Conservation (phyloP, 805 yeast genomes). For the Wickerhamomyces strasburgensis region DNA sequence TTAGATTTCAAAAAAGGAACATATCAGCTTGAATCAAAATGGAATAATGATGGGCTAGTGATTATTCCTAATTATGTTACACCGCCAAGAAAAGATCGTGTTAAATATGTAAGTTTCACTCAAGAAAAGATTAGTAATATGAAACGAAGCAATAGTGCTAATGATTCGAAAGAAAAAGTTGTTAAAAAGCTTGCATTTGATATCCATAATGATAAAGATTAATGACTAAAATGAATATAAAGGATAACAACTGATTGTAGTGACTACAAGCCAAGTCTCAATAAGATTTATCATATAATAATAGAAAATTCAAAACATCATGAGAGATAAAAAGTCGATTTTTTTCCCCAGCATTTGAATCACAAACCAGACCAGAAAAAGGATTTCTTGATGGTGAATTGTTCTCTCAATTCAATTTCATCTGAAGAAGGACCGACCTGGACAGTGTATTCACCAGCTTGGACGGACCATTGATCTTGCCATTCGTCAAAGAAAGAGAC, state of each 20-base stretch:
- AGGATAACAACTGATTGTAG: no score
- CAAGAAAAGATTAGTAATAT: constrained; percentile 8
- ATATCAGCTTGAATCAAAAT: constrained; percentile 13
- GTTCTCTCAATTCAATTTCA: constrained; percentile 23
- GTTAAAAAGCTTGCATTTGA: constrained; percentile 23
- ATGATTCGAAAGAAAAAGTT: constrained; percentile 18
- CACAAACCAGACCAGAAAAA: constrained; percentile 23
- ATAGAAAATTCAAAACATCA: no score
- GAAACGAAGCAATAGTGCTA: constrained; percentile 21
- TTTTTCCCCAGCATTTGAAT: background rate
- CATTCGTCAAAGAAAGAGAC: constrained; percentile 51
- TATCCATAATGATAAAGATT: constrained; percentile 21
- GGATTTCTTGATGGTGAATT: constrained; percentile 20
- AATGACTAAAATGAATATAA: no score
- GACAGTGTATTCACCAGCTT: constrained; percentile 46
- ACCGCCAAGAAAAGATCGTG: constrained; percentile 23
- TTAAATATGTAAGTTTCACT: constrained; percentile 18
- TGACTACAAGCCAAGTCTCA: no score
- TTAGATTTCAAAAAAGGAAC: constrained; percentile 6
- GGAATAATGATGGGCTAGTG: constrained; percentile 12
- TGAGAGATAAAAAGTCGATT: no score
- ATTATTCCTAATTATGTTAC: constrained; percentile 22
- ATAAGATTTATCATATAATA: no score
- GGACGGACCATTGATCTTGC: constrained; percentile 44
- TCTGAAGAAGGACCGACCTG: constrained; percentile 40